Percentiles rank a stretch among this genome's conserved stretches.
These are phyloP conservation scores for Rhodotorula paludigena DNA, from an alignment of 768 basidiomycete genomes.

Conservation along the genomic window DNA sequence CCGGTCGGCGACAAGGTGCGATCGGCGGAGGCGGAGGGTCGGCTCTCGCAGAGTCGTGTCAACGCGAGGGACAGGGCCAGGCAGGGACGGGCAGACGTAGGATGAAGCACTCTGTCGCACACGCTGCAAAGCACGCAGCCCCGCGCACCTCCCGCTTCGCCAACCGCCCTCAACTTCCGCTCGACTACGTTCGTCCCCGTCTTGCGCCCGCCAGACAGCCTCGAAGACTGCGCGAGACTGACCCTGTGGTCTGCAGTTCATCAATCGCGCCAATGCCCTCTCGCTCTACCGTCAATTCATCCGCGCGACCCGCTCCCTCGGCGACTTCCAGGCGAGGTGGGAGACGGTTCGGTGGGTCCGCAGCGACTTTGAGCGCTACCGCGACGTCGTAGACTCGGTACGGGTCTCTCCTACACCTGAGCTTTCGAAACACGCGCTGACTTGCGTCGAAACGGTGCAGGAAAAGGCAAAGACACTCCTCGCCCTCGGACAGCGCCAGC, in stretches of 20 bases:
- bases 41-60: too few species aligned
- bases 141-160: slow-evolving; percentile 22
- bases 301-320: slow-evolving; percentile 33
- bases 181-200: slow-evolving; percentile 26
- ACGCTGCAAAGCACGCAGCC: background rate
- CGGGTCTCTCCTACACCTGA: background rate
- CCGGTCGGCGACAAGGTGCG: too few species aligned
- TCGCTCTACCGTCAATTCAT: slow-evolving; percentile 40
- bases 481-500: slow-evolving; percentile 33
- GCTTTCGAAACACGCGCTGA: background rate
- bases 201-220: background rate
- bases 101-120: too few species aligned
- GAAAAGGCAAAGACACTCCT: slow-evolving; percentile 36
- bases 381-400: slow-evolving; percentile 31
- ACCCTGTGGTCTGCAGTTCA: too few species aligned
- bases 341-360: slow-evolving; percentile 39
- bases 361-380: slow-evolving; percentile 38
- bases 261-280: slow-evolving; percentile 35
- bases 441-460: background rate
- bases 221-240: too few species aligned
- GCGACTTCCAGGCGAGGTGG: slow-evolving; percentile 19
- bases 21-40: too few species aligned
- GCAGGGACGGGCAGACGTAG: too few species aligned
- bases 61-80: too few species aligned
- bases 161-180: slow-evolving; percentile 22